Base-by-base conservation (phyloP, 768 basidiomycete species). In the Porphyrellus cyaneotinctus region DNA sequence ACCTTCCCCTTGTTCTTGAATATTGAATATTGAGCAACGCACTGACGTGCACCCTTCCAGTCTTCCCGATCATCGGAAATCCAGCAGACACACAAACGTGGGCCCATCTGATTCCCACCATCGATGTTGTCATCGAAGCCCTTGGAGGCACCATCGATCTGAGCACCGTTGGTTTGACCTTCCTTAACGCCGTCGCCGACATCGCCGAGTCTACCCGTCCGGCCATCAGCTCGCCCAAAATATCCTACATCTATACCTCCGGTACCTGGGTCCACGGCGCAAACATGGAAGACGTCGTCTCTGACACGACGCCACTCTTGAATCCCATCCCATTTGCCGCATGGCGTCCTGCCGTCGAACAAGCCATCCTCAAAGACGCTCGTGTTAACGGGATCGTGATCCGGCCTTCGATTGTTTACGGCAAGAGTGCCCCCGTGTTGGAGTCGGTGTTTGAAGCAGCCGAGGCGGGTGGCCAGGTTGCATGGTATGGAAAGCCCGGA, bases 371-470 rank as follows among this genome's bases (percentile, higher is more conserved):
- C 23, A 53, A 26, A 13, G 43, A 59, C 23, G 41, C 50, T 0
- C 48, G 58, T 13, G 59, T 73, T 7, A 59, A 68, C 33, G 72
- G 72, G 11, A 70, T 70, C 44, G 69, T 73, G 28, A 64, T 74
- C 23, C 66, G 72, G 8, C 64, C 67, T 0, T 53, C 64, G 2
- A 23, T 68, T n/a, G 30, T 72, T 23, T 73, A 70, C 24, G 71
- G 72, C 12, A 57, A 57, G 38, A 47, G 60, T 5, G 67, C 60
- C 11, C 65, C 68, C 3, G 18, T 66, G 10, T 44, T 62, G 17
- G 58, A 53, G 0, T 20, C 47, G 18, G 35, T 67, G 17, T 73
- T 74, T 50, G 58, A 62, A 20, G 53, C 49, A 0, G 61, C 68
- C 12, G 59, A 53, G 23, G 22, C 20, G 1, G 54, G 44, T 2